Base-by-base conservation (phyloP, 2,329 filamentous ascomycete species). In the Sarocladium oryzae region DNA sequence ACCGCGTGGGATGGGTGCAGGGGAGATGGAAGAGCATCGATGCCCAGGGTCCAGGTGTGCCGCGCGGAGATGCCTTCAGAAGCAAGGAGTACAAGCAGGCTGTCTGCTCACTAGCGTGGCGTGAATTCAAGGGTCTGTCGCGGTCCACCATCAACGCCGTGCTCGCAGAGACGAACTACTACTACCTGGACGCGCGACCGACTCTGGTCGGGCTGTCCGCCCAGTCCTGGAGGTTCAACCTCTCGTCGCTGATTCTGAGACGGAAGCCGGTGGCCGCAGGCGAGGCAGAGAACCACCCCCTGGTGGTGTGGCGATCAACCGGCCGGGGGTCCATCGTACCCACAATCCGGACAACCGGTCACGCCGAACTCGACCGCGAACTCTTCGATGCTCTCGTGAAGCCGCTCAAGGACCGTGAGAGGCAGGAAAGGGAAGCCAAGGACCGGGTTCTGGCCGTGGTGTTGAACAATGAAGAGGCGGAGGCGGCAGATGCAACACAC, bases 151-250 rank as follows among this genome's bases (percentile, higher is more conserved):
- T 92, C 66, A 82, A 84, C 61, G 88, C 85, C 8, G 87, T 93
- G 7, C 76, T 93, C 45, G 88, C 87, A 48, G 88, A 93, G 65
- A 82, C 79, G 61, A 93, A 93, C 67, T 84, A 88, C 66, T 86
- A 84, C 8, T 93, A 92, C 60, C 81, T 85, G 20, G 78, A 84
- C 26, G 84, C 86, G 11, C 78, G 88, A 32, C 79, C 78, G 15
- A 87, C 84, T 2, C 77, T 93, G 15, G 78, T 87, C 50, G 77
- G 76, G 1, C 68, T 92, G 11, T 83, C 84, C 6, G 79, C 80
- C 40, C 87, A 84, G 64, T 89, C 88, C 30, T 93, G 88, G 88
- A 79, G 86, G 43, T 87, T 85, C 54, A 83, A 85, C 32, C 74
- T 92, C 50, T 82, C 85, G 1, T 82, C 79, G 8, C 72, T 91